Conservation (phyloP, 345 rosid species). For the Corymbia maculata region DNA sequence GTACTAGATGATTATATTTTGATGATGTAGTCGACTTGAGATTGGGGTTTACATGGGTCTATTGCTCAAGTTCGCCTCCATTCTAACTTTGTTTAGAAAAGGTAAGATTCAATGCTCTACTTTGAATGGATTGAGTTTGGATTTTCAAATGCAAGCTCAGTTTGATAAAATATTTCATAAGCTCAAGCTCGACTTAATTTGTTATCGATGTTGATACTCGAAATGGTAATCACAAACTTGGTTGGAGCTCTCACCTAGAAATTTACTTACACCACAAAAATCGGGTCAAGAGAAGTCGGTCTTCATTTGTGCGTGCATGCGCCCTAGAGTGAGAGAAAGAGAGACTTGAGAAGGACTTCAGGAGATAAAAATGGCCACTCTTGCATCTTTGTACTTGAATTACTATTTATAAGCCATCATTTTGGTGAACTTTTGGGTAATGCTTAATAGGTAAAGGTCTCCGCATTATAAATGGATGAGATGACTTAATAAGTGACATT, state of each 20-base stretch:
- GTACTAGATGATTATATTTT: background rate
- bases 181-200: background rate
- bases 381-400: background rate
- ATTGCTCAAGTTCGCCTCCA: background rate
- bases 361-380: background rate
- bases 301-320: background rate
- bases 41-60: background rate
- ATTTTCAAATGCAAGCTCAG: background rate
- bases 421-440: background rate
- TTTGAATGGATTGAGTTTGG: background rate
- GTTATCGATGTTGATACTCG: background rate
- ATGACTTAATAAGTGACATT: background rate
- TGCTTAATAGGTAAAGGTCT: background rate
- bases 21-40: background rate
- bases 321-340: background rate
- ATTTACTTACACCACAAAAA: background rate
- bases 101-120: background rate
- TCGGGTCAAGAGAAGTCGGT: background rate
- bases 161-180: background rate
- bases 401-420: background rate
- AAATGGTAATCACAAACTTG: background rate
- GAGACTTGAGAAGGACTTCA: background rate
- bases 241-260: background rate
- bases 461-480: background rate
- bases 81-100: background rate